Evolutionary conservation across 2,329 filamentous ascomycete species (phyloP).

Genomic region (Akanthomyces uredinophilus): DNA sequence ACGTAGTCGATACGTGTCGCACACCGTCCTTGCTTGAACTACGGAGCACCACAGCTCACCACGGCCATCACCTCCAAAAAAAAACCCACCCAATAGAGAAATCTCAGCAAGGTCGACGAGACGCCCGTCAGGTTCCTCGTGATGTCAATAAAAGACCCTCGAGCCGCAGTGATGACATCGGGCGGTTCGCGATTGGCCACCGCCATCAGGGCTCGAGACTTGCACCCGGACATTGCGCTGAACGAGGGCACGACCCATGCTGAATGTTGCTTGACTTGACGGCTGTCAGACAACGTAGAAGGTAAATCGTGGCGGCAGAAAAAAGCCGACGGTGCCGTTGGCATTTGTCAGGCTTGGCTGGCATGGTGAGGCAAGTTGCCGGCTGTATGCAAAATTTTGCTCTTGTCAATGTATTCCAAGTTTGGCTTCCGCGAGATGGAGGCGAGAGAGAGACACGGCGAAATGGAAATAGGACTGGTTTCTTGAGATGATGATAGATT

Average conservation of each 20-base stretch:
- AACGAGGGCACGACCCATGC: too few species aligned
- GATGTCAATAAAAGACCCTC: conserved; percentile 14
- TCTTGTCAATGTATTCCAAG: conserved; percentile 12
- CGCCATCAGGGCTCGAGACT: conserved; percentile 9
- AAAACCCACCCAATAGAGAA: too few species aligned
- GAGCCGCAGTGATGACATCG: conserved; percentile 11
- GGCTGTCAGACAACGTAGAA: conserved; percentile 9
- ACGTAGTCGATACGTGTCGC: too few species aligned
- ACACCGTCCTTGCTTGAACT: too few species aligned
- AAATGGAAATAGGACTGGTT: conserved; percentile 11
- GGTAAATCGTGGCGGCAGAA: neutral
- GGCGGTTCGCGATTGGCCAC: conserved; percentile 16
- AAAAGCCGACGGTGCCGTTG: neutral
- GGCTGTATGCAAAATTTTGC: too few species aligned
- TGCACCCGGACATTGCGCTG: neutral
- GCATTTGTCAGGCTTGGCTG: too few species aligned
- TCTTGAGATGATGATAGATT: neutral
- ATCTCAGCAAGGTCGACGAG: neutral
- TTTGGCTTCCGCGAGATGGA: conserved; percentile 12
- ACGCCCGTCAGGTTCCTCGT: conserved; percentile 14
- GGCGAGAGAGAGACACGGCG: conserved; percentile 5
- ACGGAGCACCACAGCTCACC: too few species aligned
- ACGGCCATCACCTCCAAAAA: too few species aligned
- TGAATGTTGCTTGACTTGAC: too few species aligned
- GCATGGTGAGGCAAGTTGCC: too few species aligned